Evolutionary conservation across 306 rosid species (phyloP).

Genomic region (Vicia villosa): DNA sequence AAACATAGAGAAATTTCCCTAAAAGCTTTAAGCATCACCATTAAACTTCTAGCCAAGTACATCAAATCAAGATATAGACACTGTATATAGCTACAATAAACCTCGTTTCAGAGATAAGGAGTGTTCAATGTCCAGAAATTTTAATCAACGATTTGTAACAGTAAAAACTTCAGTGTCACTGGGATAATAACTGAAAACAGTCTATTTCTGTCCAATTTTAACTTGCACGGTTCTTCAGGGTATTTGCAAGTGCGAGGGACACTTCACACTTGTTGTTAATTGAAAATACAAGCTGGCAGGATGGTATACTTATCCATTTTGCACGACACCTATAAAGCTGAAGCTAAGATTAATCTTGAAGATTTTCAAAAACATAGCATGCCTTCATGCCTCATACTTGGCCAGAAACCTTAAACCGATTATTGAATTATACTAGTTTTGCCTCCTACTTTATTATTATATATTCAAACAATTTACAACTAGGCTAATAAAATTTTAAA

Average conservation of each 20-base stretch:
- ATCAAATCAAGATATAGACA: conserved; percentile 16
- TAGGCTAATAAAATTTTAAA: conserved; percentile 3
- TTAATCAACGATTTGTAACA: conserved; percentile 15
- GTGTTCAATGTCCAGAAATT: conserved; percentile 14
- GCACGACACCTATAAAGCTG: background rate
- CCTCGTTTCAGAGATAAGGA: conserved; percentile 14
- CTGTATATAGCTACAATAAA: background rate
- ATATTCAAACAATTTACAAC: conserved; percentile 2
- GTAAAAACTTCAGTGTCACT: background rate
- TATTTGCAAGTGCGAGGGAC: background rate
- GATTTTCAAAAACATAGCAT: background rate
- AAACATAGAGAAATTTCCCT: background rate
- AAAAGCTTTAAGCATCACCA: conserved; percentile 11
- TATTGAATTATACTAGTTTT: conserved; percentile 5
- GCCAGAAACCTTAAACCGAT: conserved; percentile 25
- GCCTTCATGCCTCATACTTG: conserved; percentile 4
- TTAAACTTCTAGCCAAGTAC: conserved; percentile 11
- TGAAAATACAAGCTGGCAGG: conserved; percentile 13
- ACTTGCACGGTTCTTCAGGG: conserved; percentile 1
- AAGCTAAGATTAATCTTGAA: conserved; percentile 14
- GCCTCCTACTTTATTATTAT: background rate
- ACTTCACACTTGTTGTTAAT: background rate
- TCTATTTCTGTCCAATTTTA: background rate
- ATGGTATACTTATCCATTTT: conserved; percentile 24
- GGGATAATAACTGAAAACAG: conserved; percentile 19